phyloP scores from a whole-genome alignment of 139 green algal genomes.

The Picochlorum sp. region DNA sequence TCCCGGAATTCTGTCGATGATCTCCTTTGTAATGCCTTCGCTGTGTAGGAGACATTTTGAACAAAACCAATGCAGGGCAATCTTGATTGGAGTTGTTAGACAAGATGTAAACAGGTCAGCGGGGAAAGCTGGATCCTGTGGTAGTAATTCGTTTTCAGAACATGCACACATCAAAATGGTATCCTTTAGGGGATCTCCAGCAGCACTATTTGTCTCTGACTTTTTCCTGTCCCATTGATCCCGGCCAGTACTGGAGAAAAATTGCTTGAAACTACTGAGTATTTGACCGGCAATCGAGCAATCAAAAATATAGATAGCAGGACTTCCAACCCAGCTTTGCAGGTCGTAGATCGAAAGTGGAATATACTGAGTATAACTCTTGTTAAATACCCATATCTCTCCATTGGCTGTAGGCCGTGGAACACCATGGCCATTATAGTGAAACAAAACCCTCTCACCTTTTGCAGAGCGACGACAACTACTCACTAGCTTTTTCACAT shows the following conservation, averaged over 20 bases:
- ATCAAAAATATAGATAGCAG: constrained; percentile 97
- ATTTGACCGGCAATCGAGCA: constrained; percentile 88
- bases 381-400: constrained; percentile 97
- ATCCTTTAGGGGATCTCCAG: constrained; percentile 45
- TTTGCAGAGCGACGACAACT: constrained; percentile 76
- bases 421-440: constrained; percentile 99
- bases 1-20: constrained; percentile 72
- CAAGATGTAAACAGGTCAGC: constrained; percentile 96
- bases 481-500: constrained; percentile 92
- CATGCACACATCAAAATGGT: constrained; percentile 90
- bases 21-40: constrained; percentile 67
- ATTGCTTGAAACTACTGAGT: constrained; percentile 69
- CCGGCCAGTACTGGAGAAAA: constrained; percentile 19
- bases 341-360: constrained; percentile 95
- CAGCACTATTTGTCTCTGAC: background rate
- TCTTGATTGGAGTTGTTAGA: constrained; percentile 97
- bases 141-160: constrained; percentile 76
- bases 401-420: constrained; percentile 93
- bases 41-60: constrained; percentile 36
- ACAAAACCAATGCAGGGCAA: constrained; percentile 83
- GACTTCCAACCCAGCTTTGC: constrained; percentile 82
- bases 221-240: constrained; percentile 21
- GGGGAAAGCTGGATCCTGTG: constrained; percentile 82
- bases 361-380: constrained; percentile 98
- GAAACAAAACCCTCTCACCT: constrained; percentile 93